These are phyloP conservation scores for Umbelopsis ramanniana DNA, from an alignment of 192 early-diverging fungal genomes.

Conservation along the genomic window DNA sequence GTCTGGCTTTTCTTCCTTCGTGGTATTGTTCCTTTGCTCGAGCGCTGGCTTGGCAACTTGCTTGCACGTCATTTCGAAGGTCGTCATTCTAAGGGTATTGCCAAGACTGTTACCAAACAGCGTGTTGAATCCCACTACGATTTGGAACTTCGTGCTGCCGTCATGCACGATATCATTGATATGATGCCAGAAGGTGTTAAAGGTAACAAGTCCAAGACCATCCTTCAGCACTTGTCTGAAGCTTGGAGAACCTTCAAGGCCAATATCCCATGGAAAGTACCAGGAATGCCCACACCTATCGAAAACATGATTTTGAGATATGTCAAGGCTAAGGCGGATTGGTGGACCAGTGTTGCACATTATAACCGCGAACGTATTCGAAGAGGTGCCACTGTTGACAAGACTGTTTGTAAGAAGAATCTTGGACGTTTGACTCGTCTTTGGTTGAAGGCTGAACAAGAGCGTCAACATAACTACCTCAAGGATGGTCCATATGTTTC, in stretches of 20 bases:
- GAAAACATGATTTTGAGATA: conserved; percentile 99
- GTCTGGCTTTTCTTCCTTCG: conserved; percentile 99
- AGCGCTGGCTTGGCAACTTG: conserved; percentile 98
- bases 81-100: conserved; percentile 94
- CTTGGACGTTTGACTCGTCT: conserved; percentile 96
- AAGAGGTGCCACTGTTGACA: conserved; percentile 98
- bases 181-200: conserved; percentile 99
- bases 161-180: conserved; percentile 98
- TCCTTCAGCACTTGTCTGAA: conserved; percentile 95
- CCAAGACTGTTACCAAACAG: conserved; percentile 99
- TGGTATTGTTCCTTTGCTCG: conserved; percentile 95
- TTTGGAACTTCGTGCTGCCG: conserved; percentile 95
- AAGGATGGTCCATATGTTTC: conserved; percentile 99
- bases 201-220: conserved; percentile 93
- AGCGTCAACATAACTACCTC: conserved; percentile 98
- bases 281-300: conserved; percentile 95
- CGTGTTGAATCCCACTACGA: conserved; percentile 99
- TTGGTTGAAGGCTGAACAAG: conserved; percentile 99
- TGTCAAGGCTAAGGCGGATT: conserved; percentile 99
- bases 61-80: conserved; percentile 99
- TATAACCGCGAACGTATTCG: conserved; percentile 99
- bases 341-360: conserved; percentile 99
- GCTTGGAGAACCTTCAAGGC: conserved; percentile 97
- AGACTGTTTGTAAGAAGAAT: conserved; percentile 99
- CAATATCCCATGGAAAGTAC: conserved; percentile 99